These are phyloP conservation scores for Serpula lacrymans DNA, from an alignment of 768 basidiomycete genomes.

Conservation along the genomic window DNA sequence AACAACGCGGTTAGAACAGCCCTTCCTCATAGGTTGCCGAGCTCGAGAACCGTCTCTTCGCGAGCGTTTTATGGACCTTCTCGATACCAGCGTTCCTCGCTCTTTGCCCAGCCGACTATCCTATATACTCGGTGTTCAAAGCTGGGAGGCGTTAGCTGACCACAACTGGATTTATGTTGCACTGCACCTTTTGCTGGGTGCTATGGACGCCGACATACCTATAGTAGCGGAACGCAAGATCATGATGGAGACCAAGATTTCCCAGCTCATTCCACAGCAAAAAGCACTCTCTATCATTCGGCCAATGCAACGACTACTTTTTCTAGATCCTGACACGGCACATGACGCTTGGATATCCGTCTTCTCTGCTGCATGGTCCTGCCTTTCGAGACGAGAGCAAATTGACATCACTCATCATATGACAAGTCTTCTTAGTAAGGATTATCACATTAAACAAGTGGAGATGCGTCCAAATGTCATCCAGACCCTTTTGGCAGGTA, in stretches of 20 bases:
- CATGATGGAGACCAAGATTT: constrained; percentile 25
- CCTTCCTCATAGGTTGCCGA: constrained; percentile 90
- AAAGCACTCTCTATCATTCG: constrained; percentile 56
- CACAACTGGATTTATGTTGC: constrained; percentile 94
- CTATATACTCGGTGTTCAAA: constrained; percentile 90
- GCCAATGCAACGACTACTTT: constrained; percentile 79
- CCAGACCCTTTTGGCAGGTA: constrained; percentile 82
- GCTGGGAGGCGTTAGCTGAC: constrained; percentile 90
- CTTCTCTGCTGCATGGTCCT: constrained; percentile 84
- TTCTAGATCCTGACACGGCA: constrained; percentile 71
- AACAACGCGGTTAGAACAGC: constrained; percentile 87
- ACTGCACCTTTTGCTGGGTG: constrained; percentile 83
- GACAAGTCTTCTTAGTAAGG: constrained; percentile 87
- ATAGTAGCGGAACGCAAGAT: constrained; percentile 42
- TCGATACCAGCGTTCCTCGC: constrained; percentile 86
- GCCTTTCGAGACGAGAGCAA: constrained; percentile 85
- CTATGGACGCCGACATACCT: constrained; percentile 44
- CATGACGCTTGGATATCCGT: constrained; percentile 85
- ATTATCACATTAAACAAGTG: constrained; percentile 87
- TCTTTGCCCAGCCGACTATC: constrained; percentile 78
- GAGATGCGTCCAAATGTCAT: constrained; percentile 90
- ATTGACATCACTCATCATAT: constrained; percentile 84
- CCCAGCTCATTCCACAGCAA: constrained; percentile 41
- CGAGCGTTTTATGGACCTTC: constrained; percentile 82
- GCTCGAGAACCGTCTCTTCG: constrained; percentile 76